A percentile compares a stretch with the other conserved stretches of the same genome.
Evolutionary conservation across 257 asterid species (phyloP).

Genomic region (Nyctanthes arbortristis): DNA sequence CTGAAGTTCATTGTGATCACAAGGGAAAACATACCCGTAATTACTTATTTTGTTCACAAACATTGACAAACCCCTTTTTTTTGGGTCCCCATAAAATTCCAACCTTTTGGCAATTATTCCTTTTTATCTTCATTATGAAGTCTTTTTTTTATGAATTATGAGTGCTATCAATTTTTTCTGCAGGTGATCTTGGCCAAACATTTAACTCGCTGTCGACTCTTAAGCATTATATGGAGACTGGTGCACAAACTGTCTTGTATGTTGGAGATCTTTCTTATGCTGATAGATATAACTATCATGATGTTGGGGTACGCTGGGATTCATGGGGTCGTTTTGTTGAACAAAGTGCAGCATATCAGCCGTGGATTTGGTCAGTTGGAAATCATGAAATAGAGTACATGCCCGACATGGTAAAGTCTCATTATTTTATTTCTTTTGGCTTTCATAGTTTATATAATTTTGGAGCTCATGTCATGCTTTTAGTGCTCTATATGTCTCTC

Average conservation of each 20-base stretch:
- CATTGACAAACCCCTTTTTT: slow-evolving; percentile 15
- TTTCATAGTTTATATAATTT: slow-evolving; percentile 1
- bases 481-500: slow-evolving; percentile 13
- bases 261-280: slow-evolving; percentile 98
- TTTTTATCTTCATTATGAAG: not conserved
- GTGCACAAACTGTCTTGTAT: slow-evolving; percentile 75
- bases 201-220: slow-evolving; percentile 91
- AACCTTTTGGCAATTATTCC: not conserved
- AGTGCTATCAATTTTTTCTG: slow-evolving; percentile 23
- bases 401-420: slow-evolving; percentile 68
- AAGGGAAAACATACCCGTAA: not conserved
- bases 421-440: slow-evolving; percentile 11
- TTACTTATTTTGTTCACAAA: slow-evolving; percentile 5
- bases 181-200: slow-evolving; percentile 99
- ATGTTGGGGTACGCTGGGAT: slow-evolving; percentile 97
- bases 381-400: slow-evolving; percentile 96
- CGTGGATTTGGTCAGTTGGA: slow-evolving; percentile 97
- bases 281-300: slow-evolving; percentile 81
- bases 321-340: slow-evolving; percentile 91
- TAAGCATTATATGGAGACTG: slow-evolving; percentile 73
- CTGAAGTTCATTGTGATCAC: not conserved
- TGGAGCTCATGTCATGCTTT: not conserved
- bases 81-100: not conserved
- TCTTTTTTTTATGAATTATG: not conserved
- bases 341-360: slow-evolving; percentile 80